Conservation (phyloP, 2,329 filamentous ascomycete genomes). For the Colletotrichum zoysiae region DNA sequence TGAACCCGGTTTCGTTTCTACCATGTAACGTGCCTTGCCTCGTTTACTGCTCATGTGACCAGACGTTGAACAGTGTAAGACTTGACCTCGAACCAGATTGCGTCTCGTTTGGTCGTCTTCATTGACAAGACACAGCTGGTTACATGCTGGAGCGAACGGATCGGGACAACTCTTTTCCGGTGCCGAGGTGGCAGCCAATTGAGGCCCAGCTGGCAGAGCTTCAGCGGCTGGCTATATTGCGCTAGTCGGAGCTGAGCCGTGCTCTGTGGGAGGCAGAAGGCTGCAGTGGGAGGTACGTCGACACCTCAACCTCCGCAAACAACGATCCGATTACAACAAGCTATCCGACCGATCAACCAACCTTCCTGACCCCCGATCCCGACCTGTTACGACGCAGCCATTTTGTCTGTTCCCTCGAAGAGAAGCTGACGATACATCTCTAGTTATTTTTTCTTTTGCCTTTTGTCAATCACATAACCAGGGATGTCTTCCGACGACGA, state of each 20-base stretch:
- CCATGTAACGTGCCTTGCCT: no score
- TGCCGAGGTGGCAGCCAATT: not conserved
- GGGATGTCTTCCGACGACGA: conserved; percentile 68
- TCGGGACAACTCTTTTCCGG: conserved; percentile 3
- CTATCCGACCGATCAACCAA: conserved; percentile 22
- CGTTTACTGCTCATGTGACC: fast-evolving
- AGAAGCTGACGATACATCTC: not conserved
- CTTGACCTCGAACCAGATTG: not conserved
- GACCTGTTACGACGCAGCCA: not conserved
- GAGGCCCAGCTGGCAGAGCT: conserved; percentile 26
- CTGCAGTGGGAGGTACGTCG: conserved; percentile 41
- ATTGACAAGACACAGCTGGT: not conserved
- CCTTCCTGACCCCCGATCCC: conserved; percentile 2
- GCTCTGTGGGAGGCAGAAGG: conserved; percentile 34
- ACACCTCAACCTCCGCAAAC: conserved; percentile 40
- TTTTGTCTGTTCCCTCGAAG: conserved; percentile 5
- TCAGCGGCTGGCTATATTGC: conserved; percentile 15
- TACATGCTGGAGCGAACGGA: not conserved
- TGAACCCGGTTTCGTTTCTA: not conserved
- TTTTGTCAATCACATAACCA: conserved; percentile 13
- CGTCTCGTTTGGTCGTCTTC: not conserved
- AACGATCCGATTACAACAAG: conserved; percentile 39
- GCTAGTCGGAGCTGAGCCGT: conserved; percentile 36
- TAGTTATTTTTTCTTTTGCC: not conserved
- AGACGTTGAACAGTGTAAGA: no score